Conservation (phyloP, 1,284 basidiomycete genomes). For the Schizopora paradoxa region DNA sequence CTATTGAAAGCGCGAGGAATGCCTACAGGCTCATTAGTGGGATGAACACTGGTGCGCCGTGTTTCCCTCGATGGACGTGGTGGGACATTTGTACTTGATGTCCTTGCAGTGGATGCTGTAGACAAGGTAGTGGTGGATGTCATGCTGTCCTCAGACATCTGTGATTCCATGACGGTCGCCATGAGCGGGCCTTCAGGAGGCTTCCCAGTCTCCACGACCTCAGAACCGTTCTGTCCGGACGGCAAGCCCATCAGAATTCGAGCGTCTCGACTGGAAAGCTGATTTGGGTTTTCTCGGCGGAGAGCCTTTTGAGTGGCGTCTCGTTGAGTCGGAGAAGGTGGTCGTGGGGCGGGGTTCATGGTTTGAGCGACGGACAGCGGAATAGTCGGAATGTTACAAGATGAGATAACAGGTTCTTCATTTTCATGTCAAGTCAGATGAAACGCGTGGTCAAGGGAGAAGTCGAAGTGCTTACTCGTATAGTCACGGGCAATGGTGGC, state of each 20-base stretch:
- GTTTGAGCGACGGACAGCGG: conserved; percentile 92
- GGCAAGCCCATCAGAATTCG: conserved; percentile 71
- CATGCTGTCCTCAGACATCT: conserved; percentile 19
- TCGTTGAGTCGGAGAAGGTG: conserved; percentile 86
- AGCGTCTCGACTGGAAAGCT: conserved; percentile 84
- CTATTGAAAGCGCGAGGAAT: conserved; percentile 19
- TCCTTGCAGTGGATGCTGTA: conserved; percentile 18
- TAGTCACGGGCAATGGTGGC: conserved; percentile 94
- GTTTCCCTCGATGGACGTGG: conserved; percentile 60
- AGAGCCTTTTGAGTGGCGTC: conserved; percentile 87
- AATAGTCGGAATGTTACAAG: conserved; percentile 96
- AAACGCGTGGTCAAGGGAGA: neutral
- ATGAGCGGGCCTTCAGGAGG: conserved; percentile 15
- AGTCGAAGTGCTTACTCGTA: conserved; percentile 51
- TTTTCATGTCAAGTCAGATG: neutral
- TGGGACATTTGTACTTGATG: conserved; percentile 38
- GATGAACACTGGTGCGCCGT: conserved; percentile 38
- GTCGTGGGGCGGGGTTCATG: conserved; percentile 92
- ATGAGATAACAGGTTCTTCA: conserved; percentile 88
- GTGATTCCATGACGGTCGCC: conserved; percentile 37
- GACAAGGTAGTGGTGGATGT: conserved; percentile 20
- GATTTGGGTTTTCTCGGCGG: conserved; percentile 83
- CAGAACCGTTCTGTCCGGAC: conserved; percentile 32
- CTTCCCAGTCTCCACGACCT: conserved; percentile 27
- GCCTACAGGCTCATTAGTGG: conserved; percentile 34